A percentile compares a stretch with the other conserved stretches of the same genome.
These are phyloP conservation scores for Scortechinia acanthostroma DNA, from an alignment of 2,329 filamentous ascomycete species.

Conservation along the genomic window DNA sequence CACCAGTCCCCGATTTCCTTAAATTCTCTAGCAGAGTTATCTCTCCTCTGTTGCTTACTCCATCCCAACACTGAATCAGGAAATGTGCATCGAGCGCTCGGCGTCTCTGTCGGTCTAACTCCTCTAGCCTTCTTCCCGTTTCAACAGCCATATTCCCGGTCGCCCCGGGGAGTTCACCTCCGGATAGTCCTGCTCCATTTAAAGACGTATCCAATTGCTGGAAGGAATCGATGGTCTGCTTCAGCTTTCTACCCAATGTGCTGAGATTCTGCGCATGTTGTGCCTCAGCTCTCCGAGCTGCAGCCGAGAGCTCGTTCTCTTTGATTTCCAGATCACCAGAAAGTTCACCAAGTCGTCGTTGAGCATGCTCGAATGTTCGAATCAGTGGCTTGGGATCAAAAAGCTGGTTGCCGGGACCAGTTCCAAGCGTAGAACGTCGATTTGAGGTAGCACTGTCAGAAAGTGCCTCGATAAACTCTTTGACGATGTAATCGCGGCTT, in stretches of 20 bases:
- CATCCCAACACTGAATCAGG: slow-evolving; percentile 91
- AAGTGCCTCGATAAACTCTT: slow-evolving; percentile 91
- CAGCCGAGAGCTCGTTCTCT: slow-evolving; percentile 83
- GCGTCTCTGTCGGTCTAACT: slow-evolving; percentile 84
- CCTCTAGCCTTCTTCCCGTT: slow-evolving; percentile 88
- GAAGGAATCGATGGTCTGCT: slow-evolving; percentile 86
- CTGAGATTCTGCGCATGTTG: slow-evolving; percentile 89
- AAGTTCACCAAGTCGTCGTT: slow-evolving; percentile 52
- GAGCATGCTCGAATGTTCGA: slow-evolving; percentile 71
- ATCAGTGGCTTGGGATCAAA: slow-evolving; percentile 98
- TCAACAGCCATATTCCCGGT: slow-evolving; percentile 81
- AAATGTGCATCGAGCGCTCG: slow-evolving; percentile 90
- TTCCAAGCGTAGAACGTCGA: slow-evolving; percentile 49
- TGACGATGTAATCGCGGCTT: slow-evolving; percentile 89
- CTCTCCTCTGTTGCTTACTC: slow-evolving; percentile 84
- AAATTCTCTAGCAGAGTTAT: slow-evolving; percentile 84
- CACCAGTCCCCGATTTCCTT: slow-evolving; percentile 73
- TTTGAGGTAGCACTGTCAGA: slow-evolving; percentile 77
- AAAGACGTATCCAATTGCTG: slow-evolving; percentile 65
- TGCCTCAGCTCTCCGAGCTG: slow-evolving; percentile 82
- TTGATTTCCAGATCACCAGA: slow-evolving; percentile 80
- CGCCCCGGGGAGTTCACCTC: slow-evolving; percentile 22
- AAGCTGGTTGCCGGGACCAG: slow-evolving; percentile 32
- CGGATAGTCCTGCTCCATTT: slow-evolving; percentile 13
- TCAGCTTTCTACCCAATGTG: slow-evolving; percentile 79